Evolutionary conservation across 768 basidiomycete species (phyloP), one percentile per base, ranked within the genome.

Genomic region (Pulveroboletus sp.): DNA sequence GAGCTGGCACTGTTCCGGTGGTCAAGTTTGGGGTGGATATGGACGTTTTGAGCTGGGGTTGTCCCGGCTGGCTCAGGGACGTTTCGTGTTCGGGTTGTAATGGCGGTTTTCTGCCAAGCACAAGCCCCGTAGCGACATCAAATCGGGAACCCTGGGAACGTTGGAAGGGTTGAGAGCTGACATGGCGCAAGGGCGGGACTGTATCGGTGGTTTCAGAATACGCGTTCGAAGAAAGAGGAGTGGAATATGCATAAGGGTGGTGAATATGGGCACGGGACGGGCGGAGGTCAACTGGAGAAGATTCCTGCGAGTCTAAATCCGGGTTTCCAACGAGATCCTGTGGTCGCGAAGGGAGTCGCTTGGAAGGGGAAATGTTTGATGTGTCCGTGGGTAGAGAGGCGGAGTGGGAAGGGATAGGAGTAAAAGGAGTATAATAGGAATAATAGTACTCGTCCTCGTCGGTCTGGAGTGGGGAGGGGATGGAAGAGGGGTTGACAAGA

Each of bases 21-120:
- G 75, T 74, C 33, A 90, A 69, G 60, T 89, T 78, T 8, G 87
- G 87, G 4, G 84, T 81, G 1, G 86, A 89, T 8, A 76, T 69
- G 17, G 83, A 83, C 15, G 69, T 73, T 60, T 81, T 80, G 41
- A 86, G 58, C 15, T 46, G 54, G 3, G 47, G 36, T 11, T 53
- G 56, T 8, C 21, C 46, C 0, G 47, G 26, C 2, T 53, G 54
- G 14, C 18, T 46, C 28, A 26, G 21, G n/a, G 53, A 49, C 1
- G 39, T 32, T 10, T 35, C 46, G 30, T 41, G 55, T 0, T 46
- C 56, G 1, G 46, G 53, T 2, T 42, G 57, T 15, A 54, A 11
- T 50, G 56, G 51, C 39, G 53, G 38, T n/a, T 28, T 8, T 6
- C 15, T 6, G 8, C 14, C 10, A 18, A 39, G 46, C 14, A n/a